phyloP scores from a whole-genome alignment of 805 yeast genomes.

The Metschnikowia baotianmanensis region DNA sequence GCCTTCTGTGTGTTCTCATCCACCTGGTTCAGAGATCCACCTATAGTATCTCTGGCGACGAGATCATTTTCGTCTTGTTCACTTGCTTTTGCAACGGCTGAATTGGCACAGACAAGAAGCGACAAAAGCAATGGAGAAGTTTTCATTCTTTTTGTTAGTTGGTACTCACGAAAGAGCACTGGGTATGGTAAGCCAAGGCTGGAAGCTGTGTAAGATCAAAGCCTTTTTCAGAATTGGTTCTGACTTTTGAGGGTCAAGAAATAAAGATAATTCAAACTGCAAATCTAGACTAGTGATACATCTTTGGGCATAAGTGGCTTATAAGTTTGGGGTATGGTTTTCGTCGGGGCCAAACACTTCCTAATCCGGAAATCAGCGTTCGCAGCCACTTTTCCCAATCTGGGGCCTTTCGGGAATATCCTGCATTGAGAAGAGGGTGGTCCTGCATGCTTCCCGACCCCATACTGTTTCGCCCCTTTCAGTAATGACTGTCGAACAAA shows the following conservation, averaged over 20 bases:
- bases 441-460: background rate
- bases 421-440: background rate
- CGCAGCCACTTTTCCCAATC: conserved; percentile 19
- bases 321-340: conserved; percentile 6
- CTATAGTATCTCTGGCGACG: background rate
- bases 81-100: conserved; percentile 2
- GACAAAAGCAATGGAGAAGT: conserved; percentile 7
- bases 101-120: conserved; percentile 4
- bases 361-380: conserved; percentile 16
- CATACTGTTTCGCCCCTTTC: background rate
- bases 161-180: too few relatives aligned
- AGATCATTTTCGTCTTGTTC: background rate
- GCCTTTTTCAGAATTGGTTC: too few relatives aligned
- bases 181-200: too few relatives aligned
- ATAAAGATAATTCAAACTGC: too few relatives aligned
- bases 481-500: background rate
- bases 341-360: conserved; percentile 5
- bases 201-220: too few relatives aligned
- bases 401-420: conserved; percentile 1
- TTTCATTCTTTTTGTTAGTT: too few relatives aligned
- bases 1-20: conserved; percentile 1
- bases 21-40: background rate
- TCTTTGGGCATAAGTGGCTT: conserved; percentile 1
- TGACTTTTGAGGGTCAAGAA: too few relatives aligned
- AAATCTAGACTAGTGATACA: too few relatives aligned